Evolutionary conservation across 768 basidiomycete genomes (phyloP).

Genomic region (Cantharellus anzutake): DNA sequence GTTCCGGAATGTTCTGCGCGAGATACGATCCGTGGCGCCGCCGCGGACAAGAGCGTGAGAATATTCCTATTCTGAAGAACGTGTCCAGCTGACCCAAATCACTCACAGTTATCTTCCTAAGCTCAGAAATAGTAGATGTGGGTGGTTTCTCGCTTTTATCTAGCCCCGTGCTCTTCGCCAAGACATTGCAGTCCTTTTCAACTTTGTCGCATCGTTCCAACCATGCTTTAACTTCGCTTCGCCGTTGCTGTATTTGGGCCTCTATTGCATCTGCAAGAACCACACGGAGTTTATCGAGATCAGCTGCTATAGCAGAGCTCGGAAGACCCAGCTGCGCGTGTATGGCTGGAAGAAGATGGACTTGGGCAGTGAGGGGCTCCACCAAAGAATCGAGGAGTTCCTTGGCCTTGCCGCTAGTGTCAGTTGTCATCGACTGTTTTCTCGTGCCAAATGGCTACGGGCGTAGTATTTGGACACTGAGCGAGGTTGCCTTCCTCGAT

Average conservation of each 20-base stretch:
- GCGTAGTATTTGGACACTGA: too few species aligned
- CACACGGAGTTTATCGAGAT: conserved; percentile 51
- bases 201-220: conserved; percentile 38
- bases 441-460: too few species aligned
- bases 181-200: conserved; percentile 45
- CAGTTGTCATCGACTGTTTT: too few species aligned
- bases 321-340: conserved; percentile 76
- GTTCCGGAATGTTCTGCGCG: conserved; percentile 35
- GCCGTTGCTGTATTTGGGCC: conserved; percentile 42
- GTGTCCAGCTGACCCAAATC: not conserved
- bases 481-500: too few species aligned
- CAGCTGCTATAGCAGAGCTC: conserved; percentile 58
- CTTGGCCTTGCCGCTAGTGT: conserved; percentile 7
- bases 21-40: too few species aligned
- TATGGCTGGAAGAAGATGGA: conserved; percentile 59
- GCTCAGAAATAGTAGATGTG: conserved; percentile 30
- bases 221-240: conserved; percentile 66
- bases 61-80: not conserved
- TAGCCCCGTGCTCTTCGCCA: conserved; percentile 51
- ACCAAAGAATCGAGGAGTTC: conserved; percentile 57
- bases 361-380: conserved; percentile 60
- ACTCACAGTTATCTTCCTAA: conserved; percentile 39
- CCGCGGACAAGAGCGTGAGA: not conserved
- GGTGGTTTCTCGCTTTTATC: conserved; percentile 44
- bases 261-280: conserved; percentile 63